Base-by-base conservation (phyloP, 2,329 filamentous ascomycete species). In the Fusarium algeriense region DNA sequence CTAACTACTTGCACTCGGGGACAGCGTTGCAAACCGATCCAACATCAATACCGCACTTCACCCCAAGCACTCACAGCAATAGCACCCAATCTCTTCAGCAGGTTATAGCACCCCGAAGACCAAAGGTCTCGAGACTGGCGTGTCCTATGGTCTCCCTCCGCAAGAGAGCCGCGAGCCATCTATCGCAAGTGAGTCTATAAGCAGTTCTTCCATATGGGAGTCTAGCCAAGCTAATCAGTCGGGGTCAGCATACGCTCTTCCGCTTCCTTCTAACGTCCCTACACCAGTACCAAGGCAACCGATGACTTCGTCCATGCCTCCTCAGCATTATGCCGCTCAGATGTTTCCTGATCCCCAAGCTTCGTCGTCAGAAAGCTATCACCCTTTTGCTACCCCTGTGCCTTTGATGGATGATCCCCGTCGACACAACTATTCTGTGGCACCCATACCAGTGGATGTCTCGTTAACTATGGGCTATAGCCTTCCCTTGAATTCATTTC, bases 11-110 rank as follows among this genome's bases (percentile, higher is more conserved):
- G 14, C 79, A 81, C 41, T 66, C 70, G 14, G 63, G 70, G 19
- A 49, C 67, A 37, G 52, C 54, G 30, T 45, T 68, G 32, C 75
- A 75, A 38, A 49, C 66, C n/a, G 75, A 74, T 30, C 67, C 58
- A 26, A 64, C 60, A 60, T 67, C 60, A 71, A 71, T 60, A 44
- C 67, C 63, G 34, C 70, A 61, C 5, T 75, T 76, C 43, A 57
- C 64, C 28, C 54, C 75, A 8, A 73, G 64, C n/a, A 75, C 77
- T 43, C 64, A 73, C 8, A 69, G 75, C 23, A 62, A 76, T 35
- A 65, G 76, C 5, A 75, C 79, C 4, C 80, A 80, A 52, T 76
- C 78, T 8, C 74, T 85, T 19, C 81, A 84, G 53, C 79, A 81
- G 49, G 67, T 81, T 10, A 75, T 85, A 64, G 70, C 76, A 20